Base-by-base conservation (phyloP, 257 asterid genomes). In the Scutellaria baicalensis region DNA sequence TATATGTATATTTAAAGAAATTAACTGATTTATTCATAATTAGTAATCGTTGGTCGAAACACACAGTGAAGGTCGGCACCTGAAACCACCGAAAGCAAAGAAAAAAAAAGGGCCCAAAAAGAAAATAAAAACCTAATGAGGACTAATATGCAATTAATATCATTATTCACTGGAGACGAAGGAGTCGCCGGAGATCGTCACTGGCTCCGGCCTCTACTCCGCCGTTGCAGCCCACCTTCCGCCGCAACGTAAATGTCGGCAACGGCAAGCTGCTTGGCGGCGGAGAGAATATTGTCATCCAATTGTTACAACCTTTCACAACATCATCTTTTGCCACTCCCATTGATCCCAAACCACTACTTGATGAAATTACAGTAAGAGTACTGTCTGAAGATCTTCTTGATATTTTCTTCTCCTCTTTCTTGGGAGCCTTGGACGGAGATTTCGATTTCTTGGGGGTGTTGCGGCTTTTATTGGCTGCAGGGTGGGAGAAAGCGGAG, bases 241-340 rank as follows among this genome's bases (percentile, higher is more conserved):
- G 83, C 92, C 89, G 82, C 79, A 89, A 31, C 9, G 82, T 79
- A 78, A 91, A 91, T 17, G 81, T 85, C 68, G 98, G 98, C 87
- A 92, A 77, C 59, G 98, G 98, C 88, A 92, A 68, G 86, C 98
- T 87, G 71, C 94, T 89, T 20, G 98, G 96, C 20, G 96, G 94
- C 59, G 98, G 89, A 58, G 95, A 84, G 3, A 80, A n/a, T n/a
- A n/a, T 49, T 0, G 40, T 52, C 33, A 27, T 27, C 33, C 33
- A 27, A 27, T 27, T 1, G 4, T 27, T 27, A 3, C 33, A 27
- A 27, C 33, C 33, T 27, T 27, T 27, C 78, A 66, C 74, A 5
- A 16, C 14, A 31, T 43, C 70, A 23, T 13, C 48, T 42, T 58
- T 61, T 45, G 52, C 61, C 39, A 38, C 48, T 52, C 5, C 64